Evolutionary conservation across 106 monocot species (phyloP), one percentile per base, ranked within the genome.

Genomic region (Xerophyta viscosa): DNA sequence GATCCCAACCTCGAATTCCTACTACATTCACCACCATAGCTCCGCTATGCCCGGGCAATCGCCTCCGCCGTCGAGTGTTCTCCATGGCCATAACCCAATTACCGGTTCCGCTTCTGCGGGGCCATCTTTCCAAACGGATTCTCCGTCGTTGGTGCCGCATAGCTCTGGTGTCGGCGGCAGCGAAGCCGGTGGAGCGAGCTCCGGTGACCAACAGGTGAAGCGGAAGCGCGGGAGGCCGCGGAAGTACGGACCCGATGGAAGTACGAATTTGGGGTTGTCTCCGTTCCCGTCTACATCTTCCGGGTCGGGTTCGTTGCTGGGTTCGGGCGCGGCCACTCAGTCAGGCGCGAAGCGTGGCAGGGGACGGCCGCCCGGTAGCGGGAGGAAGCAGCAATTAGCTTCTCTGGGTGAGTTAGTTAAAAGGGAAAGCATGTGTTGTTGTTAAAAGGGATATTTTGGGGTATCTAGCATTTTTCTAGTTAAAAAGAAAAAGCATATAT

Each of bases 151-250:
- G 0, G 27, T 61, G 44, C 24, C 24, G 21, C 46, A 17, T 2
- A 52, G 65, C 29, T 2, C 43, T 15, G 61, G 26, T 31, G 36
- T 39, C 5, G 48, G 46, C 23, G 50, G 54, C 10, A 42, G 24
- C 15, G 43, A 17, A 19, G 15, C 45, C 17, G 46, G 30, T 22
- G 14, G 36, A 2, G 31, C 37, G 61, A 11, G 18, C 19, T 6
- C 1, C 6, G 31, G 61, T 1, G 48, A n/a, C n/a, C n/a, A 48
- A 22, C 20, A 54, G 14, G 26, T 59, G 15, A 63, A 42, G 43
- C 67, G 41, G 50, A 75, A 69, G 59, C 56, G 75, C 1, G 75
- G 75, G 24, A 68, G 75, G 52, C 75, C 75, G 20, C 49, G 75
- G 59, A 75, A 75, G 64, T 75, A 75, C 50, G 68, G 47, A 14